A percentile compares a stretch with the other conserved stretches of the same genome.
Evolutionary conservation across 352 stramenopile species (phyloP).

Genomic region (Pythium phragmitis): DNA sequence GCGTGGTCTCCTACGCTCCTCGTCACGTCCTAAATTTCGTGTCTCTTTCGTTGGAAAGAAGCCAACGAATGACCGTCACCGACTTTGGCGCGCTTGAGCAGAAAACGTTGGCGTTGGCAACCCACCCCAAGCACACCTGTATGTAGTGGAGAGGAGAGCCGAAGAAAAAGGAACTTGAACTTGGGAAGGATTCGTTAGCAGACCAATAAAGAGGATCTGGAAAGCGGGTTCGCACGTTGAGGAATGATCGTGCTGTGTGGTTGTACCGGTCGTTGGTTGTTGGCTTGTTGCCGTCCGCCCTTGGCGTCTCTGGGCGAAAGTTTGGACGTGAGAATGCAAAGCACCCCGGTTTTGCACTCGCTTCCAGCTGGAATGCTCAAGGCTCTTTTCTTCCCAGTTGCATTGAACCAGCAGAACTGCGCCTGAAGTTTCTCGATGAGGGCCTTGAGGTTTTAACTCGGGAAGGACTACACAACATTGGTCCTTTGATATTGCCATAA

Average conservation of each 20-base stretch:
- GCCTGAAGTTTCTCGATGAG: slow-evolving; percentile 8
- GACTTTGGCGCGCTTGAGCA: neutral
- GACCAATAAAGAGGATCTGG: neutral
- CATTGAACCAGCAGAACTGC: slow-evolving; percentile 12
- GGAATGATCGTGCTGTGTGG: slow-evolving; percentile 3
- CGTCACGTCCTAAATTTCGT: slow-evolving; percentile 6
- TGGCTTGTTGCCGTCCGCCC: slow-evolving; percentile 17
- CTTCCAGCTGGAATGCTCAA: slow-evolving; percentile 14
- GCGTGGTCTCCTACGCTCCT: slow-evolving; percentile 1
- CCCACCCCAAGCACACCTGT: slow-evolving; percentile 8
- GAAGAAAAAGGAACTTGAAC: slow-evolving; percentile 27
- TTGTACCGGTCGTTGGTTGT: slow-evolving; percentile 10
- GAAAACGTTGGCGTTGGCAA: neutral
- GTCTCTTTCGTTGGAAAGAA: slow-evolving; percentile 9
- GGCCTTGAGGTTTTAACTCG: slow-evolving; percentile 17
- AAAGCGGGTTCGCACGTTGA: slow-evolving; percentile 7
- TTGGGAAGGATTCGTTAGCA: slow-evolving; percentile 5
- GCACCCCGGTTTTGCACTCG: slow-evolving; percentile 8
- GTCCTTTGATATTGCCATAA: too few species aligned
- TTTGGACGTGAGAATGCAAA: slow-evolving; percentile 13
- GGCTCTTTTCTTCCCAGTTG: slow-evolving; percentile 23
- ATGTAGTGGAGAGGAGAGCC: neutral
- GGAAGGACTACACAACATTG: neutral
- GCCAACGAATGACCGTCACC: slow-evolving; percentile 3
- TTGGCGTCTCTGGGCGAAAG: neutral